Evolutionary conservation across 345 rosid species (phyloP), one percentile per base, ranked within the genome.

Genomic region (Aquilaria yunnanensis): DNA sequence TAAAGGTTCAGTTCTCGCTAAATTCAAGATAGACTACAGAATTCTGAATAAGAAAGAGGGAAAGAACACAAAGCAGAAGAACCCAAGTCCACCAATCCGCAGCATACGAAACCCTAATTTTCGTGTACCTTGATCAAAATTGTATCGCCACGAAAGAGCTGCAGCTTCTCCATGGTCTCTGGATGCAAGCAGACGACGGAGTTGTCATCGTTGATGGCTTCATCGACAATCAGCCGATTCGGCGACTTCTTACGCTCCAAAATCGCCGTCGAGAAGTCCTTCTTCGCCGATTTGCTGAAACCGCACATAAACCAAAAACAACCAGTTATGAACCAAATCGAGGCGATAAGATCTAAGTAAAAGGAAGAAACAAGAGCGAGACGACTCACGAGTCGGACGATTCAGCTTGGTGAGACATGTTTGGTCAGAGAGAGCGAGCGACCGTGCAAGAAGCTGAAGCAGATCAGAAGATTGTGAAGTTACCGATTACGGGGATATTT

Each of bases 141-240:
- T 43, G 95, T 87, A 62, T 87, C 88, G 8, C 95, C 91, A 32
- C 90, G 82, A 62, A 87, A 87, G 41, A 87, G 80, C 57, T 87
- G 95, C 56, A 87, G 72, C 72, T 83, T 87, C 80, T 87, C 95
- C 90, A 87, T 87, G 2, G 91, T 85, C 2, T 76, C 87, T 4
- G 88, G 89, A 59, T 85, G 82, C 11, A 87, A 68, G 30, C 81
- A 64, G 4, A 87, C 87, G 59, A 87, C 87, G 47, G 91, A 85
- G 82, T 87, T 87, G 14, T 87, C 89, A 67, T 87, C 89, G 76
- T 85, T 81, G 63, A 79, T 61, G 3, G 95, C 83, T 53, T 87
- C 95, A 45, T 87, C 91, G 5, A 83, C 91, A 16, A 87, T 59
- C 51, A 85, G 77, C 56, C 96, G 83, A 67, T 85, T 85, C 16